Conservation (phyloP, 176 grass and related monocot genomes). For the Pontederia crassipes region DNA sequence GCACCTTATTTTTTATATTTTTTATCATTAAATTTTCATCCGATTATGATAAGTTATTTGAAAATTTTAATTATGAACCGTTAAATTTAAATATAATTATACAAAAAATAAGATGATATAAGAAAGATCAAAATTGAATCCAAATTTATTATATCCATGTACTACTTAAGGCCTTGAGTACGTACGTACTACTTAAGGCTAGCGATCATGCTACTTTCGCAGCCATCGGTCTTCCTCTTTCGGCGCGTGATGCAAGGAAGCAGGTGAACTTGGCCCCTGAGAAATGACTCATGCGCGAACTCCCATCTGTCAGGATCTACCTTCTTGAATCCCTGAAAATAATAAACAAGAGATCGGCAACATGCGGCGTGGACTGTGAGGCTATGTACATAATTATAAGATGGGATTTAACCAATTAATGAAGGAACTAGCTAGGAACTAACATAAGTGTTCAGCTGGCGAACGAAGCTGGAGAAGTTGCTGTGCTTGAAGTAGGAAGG, state of each 20-base stretch:
- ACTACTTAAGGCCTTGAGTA: too few species aligned
- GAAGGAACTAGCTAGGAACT: neutral
- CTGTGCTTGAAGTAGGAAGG: slow-evolving; percentile 43
- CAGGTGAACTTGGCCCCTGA: slow-evolving; percentile 51
- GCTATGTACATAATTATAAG: neutral
- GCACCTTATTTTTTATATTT: too few species aligned
- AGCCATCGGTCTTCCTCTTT: slow-evolving; percentile 20
- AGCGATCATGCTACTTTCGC: neutral
- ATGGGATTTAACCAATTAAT: too few species aligned
- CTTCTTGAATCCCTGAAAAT: slow-evolving; percentile 56
- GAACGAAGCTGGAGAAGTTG: slow-evolving; percentile 33
- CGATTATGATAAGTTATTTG: too few species aligned
- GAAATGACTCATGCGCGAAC: slow-evolving; percentile 65
- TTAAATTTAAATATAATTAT: too few species aligned
- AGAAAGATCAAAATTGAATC: too few species aligned
- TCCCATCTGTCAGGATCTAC: slow-evolving; percentile 69
- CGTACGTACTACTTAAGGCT: too few species aligned
- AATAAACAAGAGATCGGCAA: neutral
- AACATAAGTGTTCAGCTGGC: slow-evolving; percentile 25
- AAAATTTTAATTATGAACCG: too few species aligned
- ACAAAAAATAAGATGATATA: too few species aligned
- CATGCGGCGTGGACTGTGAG: neutral
- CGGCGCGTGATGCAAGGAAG: slow-evolving; percentile 45
- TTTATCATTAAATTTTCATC: too few species aligned
- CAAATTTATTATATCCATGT: too few species aligned